Conservation (phyloP, 352 stramenopile species). For the Phytophthora colocasiae region DNA sequence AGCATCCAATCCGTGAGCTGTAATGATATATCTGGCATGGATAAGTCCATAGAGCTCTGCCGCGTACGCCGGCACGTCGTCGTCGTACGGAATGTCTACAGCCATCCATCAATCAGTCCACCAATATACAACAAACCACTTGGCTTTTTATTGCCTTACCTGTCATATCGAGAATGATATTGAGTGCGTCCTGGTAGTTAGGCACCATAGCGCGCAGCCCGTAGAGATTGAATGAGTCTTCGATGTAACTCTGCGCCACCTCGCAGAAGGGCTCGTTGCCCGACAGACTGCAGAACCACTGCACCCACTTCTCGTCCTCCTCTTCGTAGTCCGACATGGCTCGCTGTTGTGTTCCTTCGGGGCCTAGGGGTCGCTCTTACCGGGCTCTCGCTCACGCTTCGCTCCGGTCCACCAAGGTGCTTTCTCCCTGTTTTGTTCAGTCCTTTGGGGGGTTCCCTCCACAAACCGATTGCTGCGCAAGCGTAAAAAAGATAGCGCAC, state of each 20-base stretch:
- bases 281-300: slow-evolving; percentile 94
- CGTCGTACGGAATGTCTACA: slow-evolving; percentile 89
- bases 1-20: slow-evolving; percentile 85
- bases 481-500: slow-evolving; percentile 36
- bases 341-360: not conserved
- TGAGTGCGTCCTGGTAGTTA: slow-evolving; percentile 92
- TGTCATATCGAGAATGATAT: slow-evolving; percentile 93
- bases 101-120: slow-evolving; percentile 14
- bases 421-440: slow-evolving; percentile 23
- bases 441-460: slow-evolving; percentile 25
- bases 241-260: slow-evolving; percentile 93
- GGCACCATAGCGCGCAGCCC: slow-evolving; percentile 88
- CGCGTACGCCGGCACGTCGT: slow-evolving; percentile 88
- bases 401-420: slow-evolving; percentile 41
- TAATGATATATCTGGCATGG: slow-evolving; percentile 92
- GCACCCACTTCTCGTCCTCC: slow-evolving; percentile 93
- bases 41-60: slow-evolving; percentile 91
- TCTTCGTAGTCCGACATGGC: slow-evolving; percentile 91
- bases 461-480: slow-evolving; percentile 30
- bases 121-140: not conserved
- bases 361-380: slow-evolving; percentile 14
- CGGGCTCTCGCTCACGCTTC: slow-evolving; percentile 14
- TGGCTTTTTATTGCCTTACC: slow-evolving; percentile 39
- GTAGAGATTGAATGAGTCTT: slow-evolving; percentile 95
- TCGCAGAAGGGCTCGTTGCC: slow-evolving; percentile 94